Evolutionary conservation across 2,329 filamentous ascomycete species (phyloP).

Genomic region (Nothophoma quercina): DNA sequence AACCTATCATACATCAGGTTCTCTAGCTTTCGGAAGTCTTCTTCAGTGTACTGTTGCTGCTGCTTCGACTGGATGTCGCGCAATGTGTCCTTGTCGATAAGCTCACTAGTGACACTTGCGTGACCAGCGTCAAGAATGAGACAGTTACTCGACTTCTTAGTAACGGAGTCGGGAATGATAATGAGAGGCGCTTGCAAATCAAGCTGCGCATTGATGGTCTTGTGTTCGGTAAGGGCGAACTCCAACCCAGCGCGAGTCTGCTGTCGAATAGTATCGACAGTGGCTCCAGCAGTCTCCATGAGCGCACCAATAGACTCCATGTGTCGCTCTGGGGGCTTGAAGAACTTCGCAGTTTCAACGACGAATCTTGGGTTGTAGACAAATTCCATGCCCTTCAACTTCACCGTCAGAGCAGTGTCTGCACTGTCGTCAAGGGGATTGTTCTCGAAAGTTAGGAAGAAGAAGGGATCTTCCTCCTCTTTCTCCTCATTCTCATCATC

Average conservation of each 20-base stretch:
- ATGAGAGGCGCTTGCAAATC: constrained; percentile 96
- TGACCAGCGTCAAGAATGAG: constrained; percentile 96
- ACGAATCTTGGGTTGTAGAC: constrained; percentile 97
- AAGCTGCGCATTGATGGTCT: constrained; percentile 94
- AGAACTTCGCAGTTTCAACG: constrained; percentile 91
- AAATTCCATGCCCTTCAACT: constrained; percentile 93
- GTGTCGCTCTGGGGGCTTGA: constrained; percentile 92
- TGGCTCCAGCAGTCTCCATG: constrained; percentile 94
- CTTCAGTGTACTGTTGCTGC: constrained; percentile 82
- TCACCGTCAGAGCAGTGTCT: constrained; percentile 87
- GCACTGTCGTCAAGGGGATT: constrained; percentile 93
- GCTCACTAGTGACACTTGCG: constrained; percentile 89
- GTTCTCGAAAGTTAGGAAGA: constrained; percentile 90
- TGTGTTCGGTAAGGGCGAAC: constrained; percentile 96
- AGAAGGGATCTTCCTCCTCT: constrained; percentile 78
- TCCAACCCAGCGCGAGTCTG: constrained; percentile 95
- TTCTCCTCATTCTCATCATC: constrained; percentile 54
- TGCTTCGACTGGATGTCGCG: constrained; percentile 92
- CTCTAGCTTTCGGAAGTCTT: constrained; percentile 87
- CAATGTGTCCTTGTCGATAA: constrained; percentile 91
- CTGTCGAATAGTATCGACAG: constrained; percentile 91
- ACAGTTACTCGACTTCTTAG: constrained; percentile 79
- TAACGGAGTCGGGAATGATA: constrained; percentile 94
- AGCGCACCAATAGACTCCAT: constrained; percentile 98
- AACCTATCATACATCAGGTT: constrained; percentile 98